Base-by-base conservation (phyloP, 2,329 filamentous ascomycete genomes). In the Paecilomyces variotii region DNA sequence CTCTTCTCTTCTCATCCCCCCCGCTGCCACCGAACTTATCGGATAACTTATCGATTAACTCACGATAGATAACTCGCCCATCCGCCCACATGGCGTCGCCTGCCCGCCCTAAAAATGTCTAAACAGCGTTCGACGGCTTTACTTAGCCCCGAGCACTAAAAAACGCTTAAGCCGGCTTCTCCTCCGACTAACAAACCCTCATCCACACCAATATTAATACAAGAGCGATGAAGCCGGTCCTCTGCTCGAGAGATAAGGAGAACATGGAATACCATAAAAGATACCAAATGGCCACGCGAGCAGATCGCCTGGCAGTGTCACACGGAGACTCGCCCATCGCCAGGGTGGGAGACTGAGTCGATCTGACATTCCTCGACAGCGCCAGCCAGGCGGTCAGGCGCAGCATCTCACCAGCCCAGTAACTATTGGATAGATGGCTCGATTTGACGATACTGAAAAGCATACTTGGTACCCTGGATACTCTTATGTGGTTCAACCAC, bases 71-170 rank as follows among this genome's bases (percentile, higher is more conserved):
- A 39, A 14, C 60, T 53, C 28, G 56, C 24, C 54, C 62, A 51
- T 57, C 30, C 35, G 35, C 45, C 53, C 55, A 59, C 24, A 55
- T 60, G 51, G 45, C 57, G 34, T 32, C 24, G 63, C 62, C 10
- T 62, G 65, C 35, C 35, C 35, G 35, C 39, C 35, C 39, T 45
- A 45, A 45, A 34, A n/a, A 9, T 7, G 1, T 9, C 39, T 32
- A 32, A 32, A 32, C 7, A 5, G 30, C 30, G 30, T 30, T 30
- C 28, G 28, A 4, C 28, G 4, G 28, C 7, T 10, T 32, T 19
- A 19, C 19, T 45, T 45, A 45, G 39, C 9, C 39, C n/a, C n/a
- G 39, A 19, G 14, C n/a, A 45, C 39, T 45, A 45, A 24, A 45
- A 19, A 45, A 24, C 39, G n/a, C 39, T 45, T 45, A 45, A 24